These are phyloP conservation scores for Fusarium zealandicum DNA, from an alignment of 2,329 filamentous ascomycete genomes.

Conservation along the genomic window DNA sequence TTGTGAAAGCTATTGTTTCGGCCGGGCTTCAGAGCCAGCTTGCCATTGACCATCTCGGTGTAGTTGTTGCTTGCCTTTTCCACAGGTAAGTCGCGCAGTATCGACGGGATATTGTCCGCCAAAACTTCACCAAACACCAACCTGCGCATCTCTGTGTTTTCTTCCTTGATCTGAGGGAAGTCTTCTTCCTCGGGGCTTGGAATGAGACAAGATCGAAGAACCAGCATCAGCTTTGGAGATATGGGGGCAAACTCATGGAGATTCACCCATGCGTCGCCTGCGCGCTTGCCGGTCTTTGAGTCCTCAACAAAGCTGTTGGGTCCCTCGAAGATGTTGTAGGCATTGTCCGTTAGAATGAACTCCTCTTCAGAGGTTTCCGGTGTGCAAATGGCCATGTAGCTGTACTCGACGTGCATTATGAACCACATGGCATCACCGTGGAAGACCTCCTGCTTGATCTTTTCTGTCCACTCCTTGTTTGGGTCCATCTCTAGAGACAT, in stretches of 20 bases:
- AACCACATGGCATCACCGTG: conserved; percentile 38
- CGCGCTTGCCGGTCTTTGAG: conserved; percentile 18
- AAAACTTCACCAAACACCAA: rapidly evolving
- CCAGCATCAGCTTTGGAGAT: conserved; percentile 40
- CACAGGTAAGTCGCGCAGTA: conserved; percentile 4
- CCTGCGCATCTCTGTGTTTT: not conserved
- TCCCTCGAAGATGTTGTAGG: conserved; percentile 41
- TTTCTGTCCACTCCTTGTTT: conserved; percentile 24
- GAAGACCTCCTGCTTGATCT: conserved; percentile 36
- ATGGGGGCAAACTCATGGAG: conserved; percentile 44
- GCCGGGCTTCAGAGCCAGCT: not conserved
- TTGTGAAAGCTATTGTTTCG: not conserved
- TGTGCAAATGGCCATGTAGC: conserved; percentile 43
- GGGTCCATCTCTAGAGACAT: conserved; percentile 42
- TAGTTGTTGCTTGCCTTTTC: conserved; percentile 7
- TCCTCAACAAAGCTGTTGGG: conserved; percentile 27
- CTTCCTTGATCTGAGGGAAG: not conserved
- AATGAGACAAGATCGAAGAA: conserved; percentile 32
- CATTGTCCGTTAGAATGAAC: conserved; percentile 36
- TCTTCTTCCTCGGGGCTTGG: conserved; percentile 36
- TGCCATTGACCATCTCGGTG: not conserved
- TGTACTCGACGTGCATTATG: conserved; percentile 26
- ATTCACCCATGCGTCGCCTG: not conserved
- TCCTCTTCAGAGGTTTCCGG: conserved; percentile 30
- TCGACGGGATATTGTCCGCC: not conserved